Conservation (phyloP, 2,329 filamentous ascomycete genomes). For the Sclerotinia spermophila region DNA sequence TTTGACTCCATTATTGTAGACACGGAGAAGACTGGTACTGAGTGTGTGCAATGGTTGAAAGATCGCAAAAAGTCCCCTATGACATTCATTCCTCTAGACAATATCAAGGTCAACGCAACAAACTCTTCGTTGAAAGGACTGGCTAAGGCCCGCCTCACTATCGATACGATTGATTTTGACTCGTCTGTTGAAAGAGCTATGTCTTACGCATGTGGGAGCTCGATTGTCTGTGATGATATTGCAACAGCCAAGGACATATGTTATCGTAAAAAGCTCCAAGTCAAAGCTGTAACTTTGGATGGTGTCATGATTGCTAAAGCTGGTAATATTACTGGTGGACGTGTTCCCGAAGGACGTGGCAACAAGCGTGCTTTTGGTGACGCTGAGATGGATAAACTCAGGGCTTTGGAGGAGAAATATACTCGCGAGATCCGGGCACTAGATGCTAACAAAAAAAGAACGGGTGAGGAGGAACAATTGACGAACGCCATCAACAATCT, state of each 20-base stretch:
- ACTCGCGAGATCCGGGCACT: conserved; percentile 74
- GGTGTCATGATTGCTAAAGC: conserved; percentile 97
- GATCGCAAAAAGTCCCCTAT: conserved; percentile 83
- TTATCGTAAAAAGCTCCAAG: conserved; percentile 76
- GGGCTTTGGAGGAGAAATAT: conserved; percentile 70
- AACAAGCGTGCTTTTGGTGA: conserved; percentile 84
- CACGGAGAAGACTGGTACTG: conserved; percentile 86
- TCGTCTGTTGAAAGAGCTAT: conserved; percentile 84
- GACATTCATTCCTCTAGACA: conserved; percentile 94
- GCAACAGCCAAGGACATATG: conserved; percentile 85
- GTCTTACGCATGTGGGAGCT: conserved; percentile 90
- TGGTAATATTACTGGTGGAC: conserved; percentile 93
- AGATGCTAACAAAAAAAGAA: conserved; percentile 72
- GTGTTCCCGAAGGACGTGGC: conserved; percentile 70
- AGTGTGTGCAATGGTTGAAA: conserved; percentile 92
- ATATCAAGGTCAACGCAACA: conserved; percentile 89
- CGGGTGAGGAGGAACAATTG: conserved; percentile 74
- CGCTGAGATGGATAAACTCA: conserved; percentile 80
- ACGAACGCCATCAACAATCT: conserved; percentile 76
- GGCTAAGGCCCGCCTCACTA: conserved; percentile 79
- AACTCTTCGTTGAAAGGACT: conserved; percentile 90
- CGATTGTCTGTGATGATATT: conserved; percentile 87
- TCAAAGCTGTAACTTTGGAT: conserved; percentile 91
- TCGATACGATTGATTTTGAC: conserved; percentile 95
- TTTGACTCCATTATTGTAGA: conserved; percentile 96